Evolutionary conservation across 2,329 filamentous ascomycete species (phyloP).

Genomic region (Colletotrichum liaoningense): DNA sequence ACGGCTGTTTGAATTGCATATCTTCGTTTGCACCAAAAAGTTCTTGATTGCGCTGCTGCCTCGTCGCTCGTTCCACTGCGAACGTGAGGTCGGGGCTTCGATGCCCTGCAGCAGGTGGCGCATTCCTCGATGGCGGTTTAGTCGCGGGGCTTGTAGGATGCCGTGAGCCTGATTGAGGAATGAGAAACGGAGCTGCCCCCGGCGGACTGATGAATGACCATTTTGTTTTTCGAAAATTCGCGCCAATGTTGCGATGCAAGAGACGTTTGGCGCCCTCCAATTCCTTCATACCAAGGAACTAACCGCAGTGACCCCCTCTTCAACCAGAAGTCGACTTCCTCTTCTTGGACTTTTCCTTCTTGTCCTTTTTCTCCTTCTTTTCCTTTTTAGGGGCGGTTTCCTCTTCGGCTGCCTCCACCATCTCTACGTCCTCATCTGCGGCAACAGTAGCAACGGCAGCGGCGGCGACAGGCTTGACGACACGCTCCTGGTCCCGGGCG

Average conservation of each 20-base stretch:
- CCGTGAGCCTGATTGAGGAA: too few species aligned
- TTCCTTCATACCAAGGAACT: not conserved
- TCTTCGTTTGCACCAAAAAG: too few species aligned
- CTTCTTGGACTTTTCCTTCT: slow-evolving; percentile 13
- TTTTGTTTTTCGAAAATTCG: too few species aligned
- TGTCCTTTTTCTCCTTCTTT: slow-evolving; percentile 21
- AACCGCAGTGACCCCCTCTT: not conserved
- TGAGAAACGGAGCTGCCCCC: too few species aligned
- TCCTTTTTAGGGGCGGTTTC: not conserved
- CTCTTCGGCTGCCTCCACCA: not conserved
- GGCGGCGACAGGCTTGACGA: slow-evolving; percentile 16
- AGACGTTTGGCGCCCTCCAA: not conserved
- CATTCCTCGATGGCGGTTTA: too few species aligned
- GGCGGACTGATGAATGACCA: too few species aligned
- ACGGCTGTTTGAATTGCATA: too few species aligned
- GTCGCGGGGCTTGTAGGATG: too few species aligned
- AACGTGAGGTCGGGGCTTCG: too few species aligned
- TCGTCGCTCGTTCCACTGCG: too few species aligned
- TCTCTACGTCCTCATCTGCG: slow-evolving; percentile 12
- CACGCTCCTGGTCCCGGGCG: slow-evolving; percentile 51
- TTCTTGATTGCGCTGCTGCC: too few species aligned
- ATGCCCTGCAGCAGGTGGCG: too few species aligned
- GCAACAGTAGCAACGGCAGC: not conserved
- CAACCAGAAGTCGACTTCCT: slow-evolving; percentile 23
- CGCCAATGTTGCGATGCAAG: not conserved